These are phyloP conservation scores for Diaporthe citrichinensis DNA, from an alignment of 2,329 filamentous ascomycete species.

Conservation along the genomic window DNA sequence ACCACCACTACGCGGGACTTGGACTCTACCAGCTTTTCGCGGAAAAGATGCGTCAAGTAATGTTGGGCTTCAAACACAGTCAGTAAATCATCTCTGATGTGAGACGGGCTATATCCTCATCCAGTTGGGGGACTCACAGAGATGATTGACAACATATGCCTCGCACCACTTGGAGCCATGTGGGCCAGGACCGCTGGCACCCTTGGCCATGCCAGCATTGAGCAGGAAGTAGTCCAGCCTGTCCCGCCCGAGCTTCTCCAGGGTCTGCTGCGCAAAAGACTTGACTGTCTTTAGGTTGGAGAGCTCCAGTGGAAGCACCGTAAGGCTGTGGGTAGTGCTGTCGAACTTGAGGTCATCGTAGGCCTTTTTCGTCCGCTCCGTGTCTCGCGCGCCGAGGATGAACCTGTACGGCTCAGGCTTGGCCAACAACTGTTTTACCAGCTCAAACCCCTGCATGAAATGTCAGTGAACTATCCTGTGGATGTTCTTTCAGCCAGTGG, in stretches of 20 bases:
- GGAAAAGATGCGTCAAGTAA: constrained; percentile 65
- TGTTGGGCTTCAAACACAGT: constrained; percentile 61
- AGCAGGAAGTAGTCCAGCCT: constrained; percentile 65
- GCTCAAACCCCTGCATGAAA: constrained; percentile 63
- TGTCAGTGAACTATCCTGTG: not conserved
- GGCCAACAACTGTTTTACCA: constrained; percentile 64
- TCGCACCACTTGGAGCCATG: constrained; percentile 65
- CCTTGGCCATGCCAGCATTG: constrained; percentile 62
- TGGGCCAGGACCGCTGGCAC: constrained; percentile 52
- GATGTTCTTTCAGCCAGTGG: not conserved
- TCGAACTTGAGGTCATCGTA: constrained; percentile 60
- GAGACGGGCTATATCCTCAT: not conserved
- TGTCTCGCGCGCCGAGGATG: constrained; percentile 65
- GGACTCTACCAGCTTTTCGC: constrained; percentile 62
- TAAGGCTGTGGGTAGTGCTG: constrained; percentile 55
- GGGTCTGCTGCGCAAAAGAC: constrained; percentile 60
- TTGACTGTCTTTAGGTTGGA: constrained; percentile 60
- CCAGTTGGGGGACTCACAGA: constrained; percentile 53
- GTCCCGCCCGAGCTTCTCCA: constrained; percentile 56
- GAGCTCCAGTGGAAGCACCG: constrained; percentile 64
- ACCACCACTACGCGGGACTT: constrained; percentile 64
- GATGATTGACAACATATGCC: constrained; percentile 64
- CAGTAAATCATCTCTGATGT: not conserved
- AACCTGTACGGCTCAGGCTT: constrained; percentile 61
- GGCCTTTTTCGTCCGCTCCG: constrained; percentile 55